These are phyloP conservation scores for Castanea crenata DNA, from an alignment of 306 rosid species.

Conservation along the genomic window DNA sequence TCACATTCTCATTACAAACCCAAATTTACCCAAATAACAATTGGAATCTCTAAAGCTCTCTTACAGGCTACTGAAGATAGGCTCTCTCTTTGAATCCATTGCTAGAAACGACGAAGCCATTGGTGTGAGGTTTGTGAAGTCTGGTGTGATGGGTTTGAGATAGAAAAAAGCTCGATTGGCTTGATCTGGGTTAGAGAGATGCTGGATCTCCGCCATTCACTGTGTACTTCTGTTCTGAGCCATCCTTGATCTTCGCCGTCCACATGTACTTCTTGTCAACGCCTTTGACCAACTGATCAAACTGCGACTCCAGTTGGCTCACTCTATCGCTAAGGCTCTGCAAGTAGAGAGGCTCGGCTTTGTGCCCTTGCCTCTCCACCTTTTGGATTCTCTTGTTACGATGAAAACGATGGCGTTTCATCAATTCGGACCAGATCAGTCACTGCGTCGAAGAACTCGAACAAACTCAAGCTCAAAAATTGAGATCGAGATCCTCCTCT, in stretches of 20 bases:
- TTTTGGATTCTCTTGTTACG: conserved; percentile 40
- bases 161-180: too few relatives aligned
- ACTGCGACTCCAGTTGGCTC: conserved; percentile 61
- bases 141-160: too few relatives aligned
- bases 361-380: conserved; percentile 32
- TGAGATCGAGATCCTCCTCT: too few relatives aligned
- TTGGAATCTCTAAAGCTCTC: too few relatives aligned
- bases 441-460: conserved; percentile 35
- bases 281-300: conserved; percentile 41
- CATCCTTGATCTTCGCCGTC: conserved; percentile 75
- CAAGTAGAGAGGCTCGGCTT: conserved; percentile 31
- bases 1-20: too few relatives aligned
- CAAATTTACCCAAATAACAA: too few relatives aligned
- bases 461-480: conserved; percentile 5
- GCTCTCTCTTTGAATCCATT: too few relatives aligned
- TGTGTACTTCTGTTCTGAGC: conserved; percentile 72
- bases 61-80: too few relatives aligned
- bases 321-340: conserved; percentile 63
- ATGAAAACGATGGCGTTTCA: conserved; percentile 32
- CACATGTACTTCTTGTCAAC: conserved; percentile 74
- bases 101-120: too few relatives aligned
- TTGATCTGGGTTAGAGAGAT: too few relatives aligned
- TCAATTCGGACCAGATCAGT: conserved; percentile 53
- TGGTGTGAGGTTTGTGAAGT: too few relatives aligned
- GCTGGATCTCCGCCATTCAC: conserved; percentile 54